Evolutionary conservation across 768 basidiomycete species (phyloP).

Genomic region (Cystoderma amianthinum): DNA sequence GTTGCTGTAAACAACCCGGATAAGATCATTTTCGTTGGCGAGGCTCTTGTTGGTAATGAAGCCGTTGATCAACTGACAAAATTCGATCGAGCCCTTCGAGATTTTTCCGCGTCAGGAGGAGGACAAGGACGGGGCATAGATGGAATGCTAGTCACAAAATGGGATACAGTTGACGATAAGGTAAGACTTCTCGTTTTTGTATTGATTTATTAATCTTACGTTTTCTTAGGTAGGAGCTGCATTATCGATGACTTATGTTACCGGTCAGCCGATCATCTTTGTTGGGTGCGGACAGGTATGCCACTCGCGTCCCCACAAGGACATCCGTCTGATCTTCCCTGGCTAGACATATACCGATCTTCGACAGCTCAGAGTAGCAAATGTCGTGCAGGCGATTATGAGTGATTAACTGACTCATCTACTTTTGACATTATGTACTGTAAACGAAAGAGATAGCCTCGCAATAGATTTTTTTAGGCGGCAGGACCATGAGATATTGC

Average conservation of each 20-base stretch:
- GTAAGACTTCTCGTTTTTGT: constrained; percentile 30
- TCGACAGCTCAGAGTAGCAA: constrained; percentile 81
- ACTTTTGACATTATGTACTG: too few relatives aligned
- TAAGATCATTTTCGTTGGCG: constrained; percentile 97
- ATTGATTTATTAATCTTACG: constrained; percentile 3
- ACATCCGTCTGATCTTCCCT: constrained; percentile 4
- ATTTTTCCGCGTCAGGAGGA: constrained; percentile 73
- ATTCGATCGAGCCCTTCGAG: constrained; percentile 89
- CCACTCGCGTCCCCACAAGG: constrained; percentile 4
- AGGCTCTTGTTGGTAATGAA: constrained; percentile 97
- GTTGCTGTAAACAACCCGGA: constrained; percentile 92
- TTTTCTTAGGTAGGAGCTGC: constrained; percentile 85
- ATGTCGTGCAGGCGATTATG: constrained; percentile 91
- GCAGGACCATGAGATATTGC: too few relatives aligned
- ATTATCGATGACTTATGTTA: constrained; percentile 98
- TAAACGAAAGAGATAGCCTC: too few relatives aligned
- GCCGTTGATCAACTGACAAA: constrained; percentile 97
- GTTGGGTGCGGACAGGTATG: constrained; percentile 95
- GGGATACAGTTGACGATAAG: constrained; percentile 98
- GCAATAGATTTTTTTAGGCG: too few relatives aligned
- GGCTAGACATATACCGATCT: constrained; percentile 92
- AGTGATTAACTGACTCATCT: constrained; percentile 61
- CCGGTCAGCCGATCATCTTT: constrained; percentile 96
- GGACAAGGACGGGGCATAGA: constrained; percentile 89
- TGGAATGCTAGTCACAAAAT: constrained; percentile 97